Percentiles rank a stretch among this genome's conserved stretches.
Conservation (phyloP, 2,329 filamentous ascomycete genomes). For the Paecilomyces niveus region DNA sequence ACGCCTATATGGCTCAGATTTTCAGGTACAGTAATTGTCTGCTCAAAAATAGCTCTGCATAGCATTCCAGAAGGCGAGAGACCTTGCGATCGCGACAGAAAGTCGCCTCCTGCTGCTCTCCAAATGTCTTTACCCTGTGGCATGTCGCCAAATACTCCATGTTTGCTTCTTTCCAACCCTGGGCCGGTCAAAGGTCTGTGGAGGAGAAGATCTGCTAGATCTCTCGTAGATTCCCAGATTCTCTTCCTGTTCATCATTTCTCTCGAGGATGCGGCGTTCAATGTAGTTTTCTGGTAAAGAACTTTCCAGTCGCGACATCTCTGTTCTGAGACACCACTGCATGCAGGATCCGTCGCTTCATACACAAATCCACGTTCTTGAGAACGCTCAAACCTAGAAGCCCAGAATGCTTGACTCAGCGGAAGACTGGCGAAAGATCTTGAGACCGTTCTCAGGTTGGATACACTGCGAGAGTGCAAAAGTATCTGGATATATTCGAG, state of each 20-base stretch:
- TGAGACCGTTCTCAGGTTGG: conserved; percentile 8
- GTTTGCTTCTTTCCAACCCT: background rate
- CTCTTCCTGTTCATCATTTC: conserved; percentile 9
- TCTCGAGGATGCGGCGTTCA: background rate
- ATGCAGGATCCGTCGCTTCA: conserved; percentile 6
- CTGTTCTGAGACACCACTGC: background rate
- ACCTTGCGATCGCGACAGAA: background rate
- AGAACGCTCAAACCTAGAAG: conserved; percentile 11
- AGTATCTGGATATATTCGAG: conserved; percentile 11
- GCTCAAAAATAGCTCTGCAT: conserved; percentile 8
- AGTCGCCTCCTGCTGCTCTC: conserved; percentile 8
- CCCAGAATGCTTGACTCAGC: conserved; percentile 13
- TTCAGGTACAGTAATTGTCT: conserved; percentile 4
- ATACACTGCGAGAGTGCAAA: conserved; percentile 8
- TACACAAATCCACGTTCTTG: conserved; percentile 12
- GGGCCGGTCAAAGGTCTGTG: conserved; percentile 2
- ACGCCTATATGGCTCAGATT: conserved; percentile 7
- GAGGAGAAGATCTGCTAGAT: conserved; percentile 9
- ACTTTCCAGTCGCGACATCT: conserved; percentile 15
- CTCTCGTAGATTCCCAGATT: conserved; percentile 9
- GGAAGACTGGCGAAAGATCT: conserved; percentile 14
- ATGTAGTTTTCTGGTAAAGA: conserved; percentile 10
- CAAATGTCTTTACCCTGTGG: conserved; percentile 1
- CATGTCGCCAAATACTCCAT: background rate
- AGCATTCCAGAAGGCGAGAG: conserved; percentile 4